phyloP scores from a whole-genome alignment of 2,329 filamentous ascomycete species.

The Aureobasidium sp. region DNA sequence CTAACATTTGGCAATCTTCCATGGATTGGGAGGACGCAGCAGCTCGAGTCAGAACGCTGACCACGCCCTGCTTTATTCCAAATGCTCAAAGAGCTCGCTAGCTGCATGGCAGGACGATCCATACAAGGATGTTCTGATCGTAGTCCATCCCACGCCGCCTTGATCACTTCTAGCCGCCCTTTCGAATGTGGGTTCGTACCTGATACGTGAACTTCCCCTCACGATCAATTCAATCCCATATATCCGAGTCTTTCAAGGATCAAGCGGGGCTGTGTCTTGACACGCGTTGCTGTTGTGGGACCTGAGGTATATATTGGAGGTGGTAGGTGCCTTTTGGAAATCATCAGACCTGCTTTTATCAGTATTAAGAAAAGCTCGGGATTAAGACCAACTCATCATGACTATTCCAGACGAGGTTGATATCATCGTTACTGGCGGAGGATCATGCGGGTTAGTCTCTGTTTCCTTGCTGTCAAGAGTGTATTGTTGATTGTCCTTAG shows the following conservation, averaged over 20 bases:
- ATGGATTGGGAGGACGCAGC: too few relatives aligned
- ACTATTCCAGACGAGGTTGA: slow-evolving; percentile 71
- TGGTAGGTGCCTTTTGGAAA: neutral
- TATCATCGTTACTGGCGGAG: slow-evolving; percentile 72
- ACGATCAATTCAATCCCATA: neutral
- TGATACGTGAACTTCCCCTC: slow-evolving; percentile 7
- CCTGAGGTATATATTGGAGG: neutral
- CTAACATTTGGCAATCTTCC: too few relatives aligned
- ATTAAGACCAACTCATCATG: slow-evolving; percentile 33
- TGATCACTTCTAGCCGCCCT: neutral
- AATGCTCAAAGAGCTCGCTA: neutral
- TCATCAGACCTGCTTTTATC: neutral
- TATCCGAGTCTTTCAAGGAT: neutral
- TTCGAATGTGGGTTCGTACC: neutral
- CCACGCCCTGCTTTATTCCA: neutral
- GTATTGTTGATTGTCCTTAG: slow-evolving; percentile 27
- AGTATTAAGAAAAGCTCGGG: neutral
- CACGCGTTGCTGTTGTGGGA: neutral
- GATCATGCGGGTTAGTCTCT: slow-evolving; percentile 52
- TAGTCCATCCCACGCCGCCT: neutral
- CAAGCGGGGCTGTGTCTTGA: neutral
- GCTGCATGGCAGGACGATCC: neutral
- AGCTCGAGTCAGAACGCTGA: neutral
- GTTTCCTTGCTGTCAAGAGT: neutral
- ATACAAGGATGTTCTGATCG: neutral